Evolutionary conservation across 345 rosid species (phyloP).

Genomic region (Citrus glauca): DNA sequence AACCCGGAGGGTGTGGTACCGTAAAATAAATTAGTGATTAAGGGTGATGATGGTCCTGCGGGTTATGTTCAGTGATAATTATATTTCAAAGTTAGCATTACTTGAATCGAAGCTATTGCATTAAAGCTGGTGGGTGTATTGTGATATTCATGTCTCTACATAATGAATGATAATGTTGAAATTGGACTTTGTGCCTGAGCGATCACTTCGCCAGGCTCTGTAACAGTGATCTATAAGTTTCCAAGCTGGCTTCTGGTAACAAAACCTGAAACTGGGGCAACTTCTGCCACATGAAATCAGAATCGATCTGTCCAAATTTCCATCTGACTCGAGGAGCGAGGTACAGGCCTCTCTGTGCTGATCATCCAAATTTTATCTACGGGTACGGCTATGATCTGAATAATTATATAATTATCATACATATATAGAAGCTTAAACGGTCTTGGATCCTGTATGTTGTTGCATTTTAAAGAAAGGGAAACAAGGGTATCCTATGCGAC

Average conservation of each 20-base stretch:
- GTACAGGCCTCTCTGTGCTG: not conserved
- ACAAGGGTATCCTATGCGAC: slow-evolving; percentile 5
- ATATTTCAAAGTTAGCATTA: not conserved
- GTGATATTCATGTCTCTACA: not conserved
- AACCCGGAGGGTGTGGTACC: not conserved
- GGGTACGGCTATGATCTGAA: not conserved
- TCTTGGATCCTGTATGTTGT: not conserved
- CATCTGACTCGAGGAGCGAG: not conserved
- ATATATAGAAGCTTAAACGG: not conserved
- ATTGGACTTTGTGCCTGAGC: slow-evolving; percentile 19
- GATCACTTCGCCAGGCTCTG: slow-evolving; percentile 23
- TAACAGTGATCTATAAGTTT: not conserved
- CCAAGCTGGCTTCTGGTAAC: not conserved
- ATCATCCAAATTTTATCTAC: not conserved
- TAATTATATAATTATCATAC: not conserved
- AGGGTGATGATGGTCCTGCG: slow-evolving; percentile 2
- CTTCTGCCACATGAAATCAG: not conserved
- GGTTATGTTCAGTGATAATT: not conserved
- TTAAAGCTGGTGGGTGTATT: not conserved
- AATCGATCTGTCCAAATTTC: not conserved
- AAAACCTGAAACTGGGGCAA: not conserved
- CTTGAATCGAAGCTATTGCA: not conserved
- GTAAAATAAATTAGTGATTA: not conserved
- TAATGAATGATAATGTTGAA: not conserved
- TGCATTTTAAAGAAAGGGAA: not conserved